Evolutionary conservation across 805 yeast genomes (phyloP), one percentile per base, ranked within the genome.

Genomic region (Candida dendrica): DNA sequence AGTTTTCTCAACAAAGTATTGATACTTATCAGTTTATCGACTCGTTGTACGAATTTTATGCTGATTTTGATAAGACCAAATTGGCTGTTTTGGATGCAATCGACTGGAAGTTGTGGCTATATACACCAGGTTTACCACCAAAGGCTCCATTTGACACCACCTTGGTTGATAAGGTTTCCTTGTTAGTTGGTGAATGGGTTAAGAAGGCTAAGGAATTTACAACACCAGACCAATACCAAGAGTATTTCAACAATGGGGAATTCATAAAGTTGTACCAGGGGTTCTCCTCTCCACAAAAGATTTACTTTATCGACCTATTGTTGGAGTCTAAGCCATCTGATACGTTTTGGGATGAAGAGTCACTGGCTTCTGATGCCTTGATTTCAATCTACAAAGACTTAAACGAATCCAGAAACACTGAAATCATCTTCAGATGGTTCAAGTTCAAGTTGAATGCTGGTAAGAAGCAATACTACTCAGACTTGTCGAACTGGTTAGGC

Each of bases 51-150:
- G 91, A 71, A 38, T 85, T 77, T 56, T 81, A 71, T 56, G 60
- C 66, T 35, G 40, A 59, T 3, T 62, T 61, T 19, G 62, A 58
- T 38, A 47, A 60, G 27, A 61, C 64, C n/a, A 66, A 77, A 44
- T 67, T 69, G 42, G 71, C 61, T 1, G 50, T 71, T n/a, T 69
- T 86, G 52, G 84, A 84, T 52, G 49, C 72, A 7, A 74, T 90
- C 40, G 95, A 89, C 61, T 89, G 96, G 95, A 71, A 86, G 41
- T 62, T 77, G 22, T 89, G 96, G 96, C 66, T 87, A 42, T 84
- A 71, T 61, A 68, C 73, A 34, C 84, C 93, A 5, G 96, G 96
- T 2, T 74, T 89, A 72, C 96, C 97, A 34, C 95, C 95, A 47
- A 83, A 78, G 58, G 95, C 95, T 14, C 56, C 75, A 30, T 88